These are phyloP conservation scores for Leishmania braziliensis DNA, from an alignment of 208 protist species.

Conservation along the genomic window DNA sequence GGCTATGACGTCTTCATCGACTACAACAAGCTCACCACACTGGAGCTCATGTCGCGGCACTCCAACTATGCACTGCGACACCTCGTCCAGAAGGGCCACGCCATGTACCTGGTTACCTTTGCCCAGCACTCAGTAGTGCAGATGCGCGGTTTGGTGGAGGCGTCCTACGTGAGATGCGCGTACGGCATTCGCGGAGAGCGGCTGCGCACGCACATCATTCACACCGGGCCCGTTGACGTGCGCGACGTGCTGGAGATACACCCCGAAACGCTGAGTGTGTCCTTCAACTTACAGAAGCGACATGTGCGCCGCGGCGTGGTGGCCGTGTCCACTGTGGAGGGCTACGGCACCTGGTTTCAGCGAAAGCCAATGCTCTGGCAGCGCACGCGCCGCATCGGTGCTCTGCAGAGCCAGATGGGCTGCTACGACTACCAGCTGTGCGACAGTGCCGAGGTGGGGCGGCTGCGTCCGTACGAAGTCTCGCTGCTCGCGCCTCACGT, in stretches of 20 bases:
- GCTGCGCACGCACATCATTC: conserved; percentile 80
- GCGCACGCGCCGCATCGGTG: conserved; percentile 82
- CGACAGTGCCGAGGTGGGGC: conserved; percentile 50
- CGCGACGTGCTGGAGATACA: conserved; percentile 64
- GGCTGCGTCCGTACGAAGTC: conserved; percentile 61
- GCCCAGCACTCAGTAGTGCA: conserved; percentile 79
- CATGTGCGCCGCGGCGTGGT: conserved; percentile 71
- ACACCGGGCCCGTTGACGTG: conserved; percentile 79
- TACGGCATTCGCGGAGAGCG: conserved; percentile 80
- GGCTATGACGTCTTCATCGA: conserved; percentile 57
- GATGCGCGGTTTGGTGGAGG: conserved; percentile 81
- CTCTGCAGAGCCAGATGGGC: conserved; percentile 79
- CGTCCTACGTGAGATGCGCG: conserved; percentile 81
- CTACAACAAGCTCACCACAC: conserved; percentile 76
- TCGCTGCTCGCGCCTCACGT: conserved; percentile 72
- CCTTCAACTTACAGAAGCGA: conserved; percentile 60
- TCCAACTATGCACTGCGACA: conserved; percentile 83
- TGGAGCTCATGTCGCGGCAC: conserved; percentile 82
- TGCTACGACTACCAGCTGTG: conserved; percentile 69
- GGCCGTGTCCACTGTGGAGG: conserved; percentile 79
- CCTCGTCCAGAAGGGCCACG: conserved; percentile 88
- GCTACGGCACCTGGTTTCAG: conserved; percentile 88
- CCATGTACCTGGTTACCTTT: conserved; percentile 77
- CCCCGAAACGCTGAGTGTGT: conserved; percentile 30
- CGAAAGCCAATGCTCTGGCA: conserved; percentile 91